These are phyloP conservation scores for Corymbia maculata DNA, from an alignment of 345 rosid genomes.

Conservation along the genomic window DNA sequence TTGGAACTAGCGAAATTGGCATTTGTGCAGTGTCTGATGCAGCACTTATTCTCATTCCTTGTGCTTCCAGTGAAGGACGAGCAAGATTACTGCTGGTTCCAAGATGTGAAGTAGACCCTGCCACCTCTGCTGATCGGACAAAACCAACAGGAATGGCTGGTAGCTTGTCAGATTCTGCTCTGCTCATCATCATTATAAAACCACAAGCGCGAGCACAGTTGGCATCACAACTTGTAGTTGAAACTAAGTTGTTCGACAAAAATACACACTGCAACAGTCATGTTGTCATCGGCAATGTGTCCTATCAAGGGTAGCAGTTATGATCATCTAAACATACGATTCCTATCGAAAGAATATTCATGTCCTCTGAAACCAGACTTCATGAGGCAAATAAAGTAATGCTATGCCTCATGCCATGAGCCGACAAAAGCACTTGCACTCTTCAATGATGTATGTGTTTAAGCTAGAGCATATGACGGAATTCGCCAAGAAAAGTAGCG, in stretches of 20 bases:
- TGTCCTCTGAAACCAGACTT: not conserved
- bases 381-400: not conserved
- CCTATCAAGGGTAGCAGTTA: not conserved
- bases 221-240: not conserved
- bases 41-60: not conserved
- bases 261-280: rapidly evolving
- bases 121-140: not conserved
- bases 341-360: not conserved
- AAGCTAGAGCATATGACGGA: not conserved
- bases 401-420: not conserved
- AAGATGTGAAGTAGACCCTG: not conserved
- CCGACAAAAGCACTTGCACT: not conserved
- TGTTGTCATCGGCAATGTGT: not conserved
- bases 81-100: not conserved
- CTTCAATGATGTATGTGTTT: not conserved
- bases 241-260: not conserved
- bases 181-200: not conserved
- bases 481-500: not conserved
- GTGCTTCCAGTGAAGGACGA: not conserved
- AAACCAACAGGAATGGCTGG: not conserved
- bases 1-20: not conserved
- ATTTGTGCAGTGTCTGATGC: not conserved
- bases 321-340: not conserved
- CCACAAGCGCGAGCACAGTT: not conserved
- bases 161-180: not conserved